phyloP scores from a whole-genome alignment of 2,329 filamentous ascomycete genomes.

The Fusarium bactridioides region DNA sequence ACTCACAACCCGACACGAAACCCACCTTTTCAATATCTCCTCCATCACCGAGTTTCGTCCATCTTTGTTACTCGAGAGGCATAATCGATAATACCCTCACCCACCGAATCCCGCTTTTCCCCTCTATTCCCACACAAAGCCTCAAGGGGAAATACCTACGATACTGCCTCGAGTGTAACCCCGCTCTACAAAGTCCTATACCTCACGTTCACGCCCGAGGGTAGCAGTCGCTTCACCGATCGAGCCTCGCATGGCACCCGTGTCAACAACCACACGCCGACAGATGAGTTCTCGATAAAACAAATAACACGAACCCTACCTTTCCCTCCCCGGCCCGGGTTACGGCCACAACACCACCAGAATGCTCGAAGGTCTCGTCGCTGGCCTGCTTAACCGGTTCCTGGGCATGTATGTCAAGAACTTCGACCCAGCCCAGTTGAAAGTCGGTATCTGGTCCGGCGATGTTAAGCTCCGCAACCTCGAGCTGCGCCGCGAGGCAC shows the following conservation, averaged over 20 bases:
- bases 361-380: slow-evolving; percentile 98
- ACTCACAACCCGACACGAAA: slow-evolving; percentile 25
- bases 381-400: slow-evolving; percentile 97
- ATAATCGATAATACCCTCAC: slow-evolving; percentile 29
- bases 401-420: slow-evolving; percentile 99
- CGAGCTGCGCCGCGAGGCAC: slow-evolving; percentile 89
- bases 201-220: neutral
- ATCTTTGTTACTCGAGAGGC: slow-evolving; percentile 5
- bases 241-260: slow-evolving; percentile 37
- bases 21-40: slow-evolving; percentile 19
- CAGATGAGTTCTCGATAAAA: slow-evolving; percentile 38
- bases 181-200: neutral
- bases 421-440: slow-evolving; percentile 96
- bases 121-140: neutral
- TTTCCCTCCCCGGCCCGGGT: slow-evolving; percentile 70
- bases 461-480: slow-evolving; percentile 95
- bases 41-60: slow-evolving; percentile 15
- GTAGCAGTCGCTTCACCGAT: slow-evolving; percentile 9
- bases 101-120: slow-evolving; percentile 6
- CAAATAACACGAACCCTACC: slow-evolving; percentile 17
- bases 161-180: slow-evolving; percentile 3
- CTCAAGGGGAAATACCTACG: neutral
- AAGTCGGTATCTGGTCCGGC: slow-evolving; percentile 98
- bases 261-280: slow-evolving; percentile 18
- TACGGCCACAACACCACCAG: slow-evolving; percentile 67